phyloP scores from a whole-genome alignment of 495 filamentous ascomycete species.

The Xylaria nigripes region DNA sequence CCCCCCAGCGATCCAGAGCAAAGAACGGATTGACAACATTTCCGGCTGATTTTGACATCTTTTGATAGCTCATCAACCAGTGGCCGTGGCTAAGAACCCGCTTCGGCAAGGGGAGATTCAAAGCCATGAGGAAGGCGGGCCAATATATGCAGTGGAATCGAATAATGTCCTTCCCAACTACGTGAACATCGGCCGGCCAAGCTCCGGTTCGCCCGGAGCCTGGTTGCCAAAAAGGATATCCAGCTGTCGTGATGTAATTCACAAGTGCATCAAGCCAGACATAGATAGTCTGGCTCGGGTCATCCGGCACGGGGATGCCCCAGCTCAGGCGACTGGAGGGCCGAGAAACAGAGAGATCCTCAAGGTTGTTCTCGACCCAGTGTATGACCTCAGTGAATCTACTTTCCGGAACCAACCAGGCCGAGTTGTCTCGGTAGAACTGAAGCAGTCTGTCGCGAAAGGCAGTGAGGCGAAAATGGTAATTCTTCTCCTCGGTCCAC shows the following conservation, averaged over 20 bases:
- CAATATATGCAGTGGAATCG: constrained; percentile 97
- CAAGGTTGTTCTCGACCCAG: constrained; percentile 60
- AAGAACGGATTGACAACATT: constrained; percentile 95
- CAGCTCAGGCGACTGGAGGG: constrained; percentile 70
- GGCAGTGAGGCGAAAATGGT: constrained; percentile 85
- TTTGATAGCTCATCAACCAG: constrained; percentile 81
- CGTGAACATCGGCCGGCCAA: constrained; percentile 89
- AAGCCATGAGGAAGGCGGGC: constrained; percentile 89
- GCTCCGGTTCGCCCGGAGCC: constrained; percentile 46
- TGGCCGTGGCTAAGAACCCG: constrained; percentile 83
- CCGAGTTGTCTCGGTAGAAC: constrained; percentile 65
- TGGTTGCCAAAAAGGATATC: constrained; percentile 69
- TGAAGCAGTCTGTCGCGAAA: constrained; percentile 66
- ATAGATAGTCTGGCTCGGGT: constrained; percentile 84
- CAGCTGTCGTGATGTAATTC: constrained; percentile 83
- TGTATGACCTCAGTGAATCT: constrained; percentile 63
- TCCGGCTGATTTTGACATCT: constrained; percentile 93
- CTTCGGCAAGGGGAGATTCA: constrained; percentile 74
- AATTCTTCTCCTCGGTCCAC: constrained; percentile 90
- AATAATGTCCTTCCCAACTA: constrained; percentile 93
- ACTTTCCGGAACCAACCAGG: constrained; percentile 58
- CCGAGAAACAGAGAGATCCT: constrained; percentile 84
- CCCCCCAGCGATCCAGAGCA: constrained; percentile 79
- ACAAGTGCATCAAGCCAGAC: constrained; percentile 95
- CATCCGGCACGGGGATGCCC: constrained; percentile 85